Evolutionary conservation across 2,329 filamentous ascomycete species (phyloP), one percentile per base, ranked within the genome.

Genomic region (Microcera coccophila): DNA sequence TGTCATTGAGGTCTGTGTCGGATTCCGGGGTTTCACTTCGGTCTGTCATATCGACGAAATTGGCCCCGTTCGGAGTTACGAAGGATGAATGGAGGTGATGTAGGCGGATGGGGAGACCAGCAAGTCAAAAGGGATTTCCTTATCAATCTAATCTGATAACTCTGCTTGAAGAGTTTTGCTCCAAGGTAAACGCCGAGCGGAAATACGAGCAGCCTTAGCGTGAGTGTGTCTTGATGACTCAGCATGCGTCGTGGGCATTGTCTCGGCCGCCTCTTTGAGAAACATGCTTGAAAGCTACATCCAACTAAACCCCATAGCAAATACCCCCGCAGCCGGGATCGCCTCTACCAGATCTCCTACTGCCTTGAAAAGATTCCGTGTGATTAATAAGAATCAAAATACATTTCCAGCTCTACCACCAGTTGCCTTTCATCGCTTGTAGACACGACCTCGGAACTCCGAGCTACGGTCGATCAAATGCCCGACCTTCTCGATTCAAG

Each of bases 91-190:
- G 43, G 50, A 49, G 42, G 39, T 44, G 33, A 32, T 41, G 43
- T 42, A 47, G 50, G 46, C 41, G 46, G 43, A 48, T 45, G 57
- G 55, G 53, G 58, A 54, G 51, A 44, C 54, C 47, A 48, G 44
- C 50, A 58, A 55, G 56, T 58, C 44, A 52, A 52, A 59, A 54
- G 51, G 47, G 48, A 53, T 53, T 54, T 54, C 44, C 63, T 67
- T 66, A 67, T 67, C 64, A 67, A 67, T 67, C 64, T 61, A 53
- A 66, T 66, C 64, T 63, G 64, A 67, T 67, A 66, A 63, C 38
- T 36, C 41, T 36, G 31, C 44, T 33, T 47, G 51, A 55, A 59
- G 50, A 58, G 47, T 50, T 61, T 60, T 53, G 45, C 50, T 18
- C 32, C 35, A 35, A 39, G 36, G 37, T 48, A 48, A 58, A 50